Base-by-base conservation (phyloP, 345 rosid species). In the Bruguiera sexangula region DNA sequence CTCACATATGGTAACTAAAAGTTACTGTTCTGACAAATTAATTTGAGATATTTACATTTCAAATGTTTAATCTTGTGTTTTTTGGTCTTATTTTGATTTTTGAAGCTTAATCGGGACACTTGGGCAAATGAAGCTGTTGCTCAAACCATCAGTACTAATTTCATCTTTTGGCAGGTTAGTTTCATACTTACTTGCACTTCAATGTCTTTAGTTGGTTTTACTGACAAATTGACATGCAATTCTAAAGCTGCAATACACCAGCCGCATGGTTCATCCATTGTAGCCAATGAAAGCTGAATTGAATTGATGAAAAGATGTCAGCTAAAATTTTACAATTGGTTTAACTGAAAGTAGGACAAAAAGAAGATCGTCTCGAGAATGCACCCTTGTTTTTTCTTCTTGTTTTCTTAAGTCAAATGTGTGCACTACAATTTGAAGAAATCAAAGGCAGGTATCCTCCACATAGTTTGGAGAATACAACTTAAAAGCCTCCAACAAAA, bases 71-170 rank as follows among this genome's bases (percentile, higher is more conserved):
- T 61, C 64, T 78, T 6, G 50, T 29, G 48, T 66, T 24, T 54
- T n/a, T 27, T 67, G 32, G 32, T 46, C 59, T 13, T 68, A 34
- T 77, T 50, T 81, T 83, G 54, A 36, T 70, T 29, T 79, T 39
- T 85, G 76, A 77, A 92, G 99, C 97, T 96, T 74, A 96, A 96
- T 79, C 85, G 99, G 69, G 98, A 96, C 80, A 96, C 99, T 30
- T 96, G 99, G 99, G 98, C 95, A 67, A 89, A 96, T 80, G 97
- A 88, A 73, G 93, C 98, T 60, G 97, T 96, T 74, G 82, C 95
- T 66, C 92, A 92, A 76, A 92, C 98, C 53, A 76, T 92, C 68
- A 82, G 84, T 72, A 87, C 96, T 30, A 92, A 90, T 73, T 95
- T 95, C 80, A 86, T 92, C 80, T 96, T 92, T 83, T 96, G 97